phyloP scores from a whole-genome alignment of 768 basidiomycete species.

The Holtermanniella nyarrowii region DNA sequence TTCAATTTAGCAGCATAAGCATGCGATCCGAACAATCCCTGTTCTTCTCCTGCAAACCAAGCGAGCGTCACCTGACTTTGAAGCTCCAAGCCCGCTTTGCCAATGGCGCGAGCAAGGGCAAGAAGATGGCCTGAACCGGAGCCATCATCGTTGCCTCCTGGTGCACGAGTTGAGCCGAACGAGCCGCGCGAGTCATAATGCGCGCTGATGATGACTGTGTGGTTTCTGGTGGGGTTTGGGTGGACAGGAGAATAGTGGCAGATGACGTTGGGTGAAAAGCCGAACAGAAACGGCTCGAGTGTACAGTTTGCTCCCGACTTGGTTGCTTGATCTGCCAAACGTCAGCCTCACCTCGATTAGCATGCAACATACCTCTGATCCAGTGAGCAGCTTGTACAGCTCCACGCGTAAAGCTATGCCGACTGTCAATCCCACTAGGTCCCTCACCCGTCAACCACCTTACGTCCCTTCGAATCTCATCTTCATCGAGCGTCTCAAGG shows the following conservation, averaged over 20 bases:
- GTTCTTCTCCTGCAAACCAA: slow-evolving; percentile 85
- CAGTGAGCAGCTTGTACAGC: slow-evolving; percentile 58
- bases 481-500: slow-evolving; percentile 54
- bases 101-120: slow-evolving; percentile 66
- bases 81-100: slow-evolving; percentile 57
- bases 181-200: slow-evolving; percentile 89
- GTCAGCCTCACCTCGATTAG: not conserved
- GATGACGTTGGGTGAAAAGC: slow-evolving; percentile 78
- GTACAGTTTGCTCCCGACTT: slow-evolving; percentile 63
- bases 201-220: slow-evolving; percentile 64
- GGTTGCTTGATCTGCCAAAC: slow-evolving; percentile 46
- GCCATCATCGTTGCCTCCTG: slow-evolving; percentile 57
- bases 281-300: slow-evolving; percentile 54
- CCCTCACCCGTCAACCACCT: slow-evolving; percentile 75
- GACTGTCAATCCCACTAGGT: slow-evolving; percentile 58
- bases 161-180: slow-evolving; percentile 64
- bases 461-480: slow-evolving; percentile 59
- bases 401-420: slow-evolving; percentile 71
- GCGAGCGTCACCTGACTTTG: slow-evolving; percentile 66
- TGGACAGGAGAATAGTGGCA: slow-evolving; percentile 58
- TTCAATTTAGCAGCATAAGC: slow-evolving; percentile 62
- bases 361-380: slow-evolving; percentile 53
- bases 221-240: slow-evolving; percentile 50
- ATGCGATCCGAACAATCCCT: slow-evolving; percentile 67
- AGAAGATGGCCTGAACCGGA: slow-evolving; percentile 62